phyloP scores from a whole-genome alignment of 2,329 filamentous ascomycete genomes.

The Hypoxylon rubiginosum region DNA sequence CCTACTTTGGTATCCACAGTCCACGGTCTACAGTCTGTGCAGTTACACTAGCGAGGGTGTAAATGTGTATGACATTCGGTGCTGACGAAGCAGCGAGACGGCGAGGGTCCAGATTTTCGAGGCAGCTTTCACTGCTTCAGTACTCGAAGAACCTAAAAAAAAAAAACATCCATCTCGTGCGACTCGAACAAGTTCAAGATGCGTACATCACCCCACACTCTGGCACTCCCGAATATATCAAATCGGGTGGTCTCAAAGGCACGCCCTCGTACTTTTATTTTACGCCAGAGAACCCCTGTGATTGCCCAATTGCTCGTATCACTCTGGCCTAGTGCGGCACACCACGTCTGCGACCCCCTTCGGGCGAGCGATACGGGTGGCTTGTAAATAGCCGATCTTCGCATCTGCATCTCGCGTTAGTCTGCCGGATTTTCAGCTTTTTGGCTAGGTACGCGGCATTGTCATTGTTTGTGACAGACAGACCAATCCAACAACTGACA shows the following conservation, averaged over 20 bases:
- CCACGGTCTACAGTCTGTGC: too few species aligned
- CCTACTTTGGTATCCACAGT: conserved; percentile 2
- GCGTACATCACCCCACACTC: conserved; percentile 39
- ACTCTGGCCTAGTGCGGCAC: conserved; percentile 37
- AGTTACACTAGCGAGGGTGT: conserved; percentile 6
- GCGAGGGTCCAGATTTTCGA: neutral
- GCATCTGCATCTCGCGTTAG: conserved; percentile 38
- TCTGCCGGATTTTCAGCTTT: conserved; percentile 31
- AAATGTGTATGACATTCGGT: conserved; percentile 14
- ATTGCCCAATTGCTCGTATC: conserved; percentile 50
- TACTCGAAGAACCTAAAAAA: conserved; percentile 22
- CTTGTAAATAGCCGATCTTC: conserved; percentile 40
- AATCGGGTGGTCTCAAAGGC: conserved; percentile 37
- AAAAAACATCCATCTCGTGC: conserved; percentile 39
- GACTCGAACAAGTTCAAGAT: conserved; percentile 16
- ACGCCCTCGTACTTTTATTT: conserved; percentile 40
- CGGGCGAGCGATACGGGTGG: conserved; percentile 41
- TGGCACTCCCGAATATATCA: conserved; percentile 36
- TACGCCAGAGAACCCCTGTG: conserved; percentile 38
- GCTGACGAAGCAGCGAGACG: conserved; percentile 18
- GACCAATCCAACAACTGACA: conserved; percentile 24
- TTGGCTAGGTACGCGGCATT: conserved; percentile 29
- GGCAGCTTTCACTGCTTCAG: conserved; percentile 8
- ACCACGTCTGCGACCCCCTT: conserved; percentile 31
- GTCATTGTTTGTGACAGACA: conserved; percentile 20